phyloP scores from a whole-genome alignment of 225 moss, liverwort and hornwort species.

The Physcomitrellopsis africana region DNA sequence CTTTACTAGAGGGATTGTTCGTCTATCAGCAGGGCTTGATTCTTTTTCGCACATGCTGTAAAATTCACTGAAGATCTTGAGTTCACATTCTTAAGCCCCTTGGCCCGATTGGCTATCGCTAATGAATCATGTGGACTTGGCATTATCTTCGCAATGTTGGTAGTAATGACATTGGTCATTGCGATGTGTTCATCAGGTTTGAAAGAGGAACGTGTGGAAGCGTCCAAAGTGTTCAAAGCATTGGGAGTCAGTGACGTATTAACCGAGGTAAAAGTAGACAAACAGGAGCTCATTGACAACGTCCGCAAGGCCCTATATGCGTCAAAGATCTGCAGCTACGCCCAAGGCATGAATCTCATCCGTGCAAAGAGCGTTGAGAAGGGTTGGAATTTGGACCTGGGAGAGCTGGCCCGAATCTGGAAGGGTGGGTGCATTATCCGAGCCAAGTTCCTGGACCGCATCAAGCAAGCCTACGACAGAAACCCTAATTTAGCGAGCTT shows the following conservation, averaged over 20 bases:
- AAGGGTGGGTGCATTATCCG: slow-evolving; percentile 86
- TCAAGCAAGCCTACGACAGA: slow-evolving; percentile 74
- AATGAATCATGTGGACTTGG: background rate
- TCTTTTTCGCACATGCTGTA: background rate
- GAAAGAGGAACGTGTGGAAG: slow-evolving; percentile 69
- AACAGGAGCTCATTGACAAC: slow-evolving; percentile 72
- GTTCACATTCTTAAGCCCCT: background rate
- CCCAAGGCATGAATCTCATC: slow-evolving; percentile 84
- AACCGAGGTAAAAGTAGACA: slow-evolving; percentile 46
- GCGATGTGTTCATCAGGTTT: slow-evolving; percentile 36
- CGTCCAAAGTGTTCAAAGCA: slow-evolving; percentile 52
- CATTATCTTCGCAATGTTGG: background rate
- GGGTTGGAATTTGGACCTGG: slow-evolving; percentile 72
- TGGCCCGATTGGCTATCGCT: background rate
- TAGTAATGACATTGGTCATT: background rate
- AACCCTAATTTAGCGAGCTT: slow-evolving; percentile 76
- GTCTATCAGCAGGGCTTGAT: background rate
- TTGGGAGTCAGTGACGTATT: slow-evolving; percentile 63
- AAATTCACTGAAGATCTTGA: background rate
- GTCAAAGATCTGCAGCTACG: slow-evolving; percentile 81
- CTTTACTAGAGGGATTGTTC: background rate
- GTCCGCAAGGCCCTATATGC: slow-evolving; percentile 90
- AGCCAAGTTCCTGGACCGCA: slow-evolving; percentile 75
- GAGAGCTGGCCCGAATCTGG: slow-evolving; percentile 86
- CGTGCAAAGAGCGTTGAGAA: slow-evolving; percentile 77